phyloP scores from a whole-genome alignment of 768 basidiomycete genomes.

The Hygrocybe punicea region DNA sequence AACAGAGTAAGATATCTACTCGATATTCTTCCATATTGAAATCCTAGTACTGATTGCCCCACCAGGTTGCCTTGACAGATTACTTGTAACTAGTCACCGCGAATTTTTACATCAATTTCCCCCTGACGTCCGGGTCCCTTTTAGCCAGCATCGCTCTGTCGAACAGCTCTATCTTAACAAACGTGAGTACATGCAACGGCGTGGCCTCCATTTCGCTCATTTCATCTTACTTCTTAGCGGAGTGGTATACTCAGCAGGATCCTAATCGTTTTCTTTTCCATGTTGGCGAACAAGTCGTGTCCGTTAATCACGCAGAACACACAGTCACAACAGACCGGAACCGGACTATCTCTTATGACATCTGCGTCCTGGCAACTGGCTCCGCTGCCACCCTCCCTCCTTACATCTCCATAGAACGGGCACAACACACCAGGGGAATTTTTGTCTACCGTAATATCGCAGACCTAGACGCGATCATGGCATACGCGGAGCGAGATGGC shows the following conservation, averaged over 20 bases:
- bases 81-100: slow-evolving; percentile 54
- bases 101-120: slow-evolving; percentile 21
- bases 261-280: slow-evolving; percentile 54
- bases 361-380: slow-evolving; percentile 67
- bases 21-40: slow-evolving; percentile 5
- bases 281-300: slow-evolving; percentile 46
- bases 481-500: slow-evolving; percentile 47
- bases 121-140: background rate
- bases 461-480: slow-evolving; percentile 62
- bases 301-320: slow-evolving; percentile 37
- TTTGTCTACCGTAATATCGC: slow-evolving; percentile 73
- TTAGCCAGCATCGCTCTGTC: slow-evolving; percentile 28
- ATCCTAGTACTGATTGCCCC: background rate
- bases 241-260: slow-evolving; percentile 59
- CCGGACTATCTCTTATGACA: slow-evolving; percentile 50
- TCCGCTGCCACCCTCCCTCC: slow-evolving; percentile 62
- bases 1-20: slow-evolving; percentile 47
- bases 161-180: slow-evolving; percentile 58
- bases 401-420: slow-evolving; percentile 44
- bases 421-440: slow-evolving; percentile 47
- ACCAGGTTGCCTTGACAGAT: slow-evolving; percentile 41
- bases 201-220: background rate
- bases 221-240: slow-evolving; percentile 23
- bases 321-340: slow-evolving; percentile 47
- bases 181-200: background rate